These are phyloP conservation scores for Xerocomus tenax DNA, from an alignment of 1,284 basidiomycete species.

Conservation along the genomic window DNA sequence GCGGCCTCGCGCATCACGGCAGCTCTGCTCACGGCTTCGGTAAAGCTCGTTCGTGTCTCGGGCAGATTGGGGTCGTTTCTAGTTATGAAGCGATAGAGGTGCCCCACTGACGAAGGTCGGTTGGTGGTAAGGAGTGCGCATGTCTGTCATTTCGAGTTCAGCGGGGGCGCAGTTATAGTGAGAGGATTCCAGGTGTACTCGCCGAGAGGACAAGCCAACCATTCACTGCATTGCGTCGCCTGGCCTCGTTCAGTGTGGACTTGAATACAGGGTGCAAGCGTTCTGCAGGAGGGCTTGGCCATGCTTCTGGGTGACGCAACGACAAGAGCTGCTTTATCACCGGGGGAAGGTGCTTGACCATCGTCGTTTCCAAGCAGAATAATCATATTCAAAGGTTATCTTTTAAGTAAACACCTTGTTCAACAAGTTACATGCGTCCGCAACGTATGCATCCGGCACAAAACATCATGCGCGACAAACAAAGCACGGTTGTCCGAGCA, in stretches of 20 bases:
- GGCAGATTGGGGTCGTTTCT: conserved; percentile 40
- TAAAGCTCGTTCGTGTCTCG: conserved; percentile 37
- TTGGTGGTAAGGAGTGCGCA: conserved; percentile 79
- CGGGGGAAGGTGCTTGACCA: conserved; percentile 41
- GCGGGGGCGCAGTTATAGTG: conserved; percentile 8
- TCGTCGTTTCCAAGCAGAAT: conserved; percentile 6
- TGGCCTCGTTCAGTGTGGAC: conserved; percentile 55
- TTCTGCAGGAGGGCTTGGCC: conserved; percentile 49
- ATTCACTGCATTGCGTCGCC: conserved; percentile 55
- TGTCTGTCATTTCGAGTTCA: conserved; percentile 45
- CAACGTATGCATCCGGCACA: conserved; percentile 21
- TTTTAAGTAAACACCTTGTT: conserved; percentile 12
- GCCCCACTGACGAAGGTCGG: conserved; percentile 68
- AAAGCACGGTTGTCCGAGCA: conserved; percentile 7
- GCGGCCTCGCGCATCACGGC: conserved; percentile 88
- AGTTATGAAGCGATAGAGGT: conserved; percentile 72
- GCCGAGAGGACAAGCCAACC: conserved; percentile 81
- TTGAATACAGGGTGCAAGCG: conserved; percentile 52
- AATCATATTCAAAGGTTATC: not conserved
- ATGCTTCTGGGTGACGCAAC: conserved; percentile 56
- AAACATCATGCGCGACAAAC: conserved; percentile 14
- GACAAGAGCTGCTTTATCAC: conserved; percentile 66
- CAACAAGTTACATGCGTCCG: conserved; percentile 23
- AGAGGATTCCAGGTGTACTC: conserved; percentile 28
- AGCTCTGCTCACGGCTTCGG: conserved; percentile 58